phyloP scores from a whole-genome alignment of 768 basidiomycete genomes.

The Termitomyces heimii region DNA sequence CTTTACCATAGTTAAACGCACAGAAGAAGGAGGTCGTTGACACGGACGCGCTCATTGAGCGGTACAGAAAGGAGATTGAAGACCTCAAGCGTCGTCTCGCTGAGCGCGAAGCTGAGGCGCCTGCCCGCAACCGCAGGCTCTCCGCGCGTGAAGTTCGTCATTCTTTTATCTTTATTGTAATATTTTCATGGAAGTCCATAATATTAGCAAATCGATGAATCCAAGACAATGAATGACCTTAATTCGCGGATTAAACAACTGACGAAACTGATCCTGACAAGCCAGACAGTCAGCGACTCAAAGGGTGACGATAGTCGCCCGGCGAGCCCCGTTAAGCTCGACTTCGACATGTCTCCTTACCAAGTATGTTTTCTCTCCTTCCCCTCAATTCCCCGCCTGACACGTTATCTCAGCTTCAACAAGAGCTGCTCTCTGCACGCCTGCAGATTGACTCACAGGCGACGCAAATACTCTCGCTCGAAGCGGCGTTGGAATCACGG shows the following conservation, averaged over 20 bases:
- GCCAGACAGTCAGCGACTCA: constrained; percentile 70
- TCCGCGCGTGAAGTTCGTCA: constrained; percentile 43
- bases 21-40: constrained; percentile 93
- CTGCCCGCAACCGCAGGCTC: constrained; percentile 39
- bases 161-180: background rate
- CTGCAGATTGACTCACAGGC: constrained; percentile 76
- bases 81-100: constrained; percentile 71
- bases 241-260: constrained; percentile 76
- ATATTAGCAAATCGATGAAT: constrained; percentile 74
- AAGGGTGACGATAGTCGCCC: constrained; percentile 71
- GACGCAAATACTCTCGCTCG: constrained; percentile 78
- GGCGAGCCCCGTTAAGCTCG: constrained; percentile 79
- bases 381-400: background rate
- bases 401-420: constrained; percentile 55
- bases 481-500: constrained; percentile 67
- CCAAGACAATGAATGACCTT: constrained; percentile 78
- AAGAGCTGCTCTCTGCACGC: constrained; percentile 77
- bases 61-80: constrained; percentile 93
- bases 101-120: constrained; percentile 64
- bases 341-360: constrained; percentile 86
- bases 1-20: constrained; percentile 55
- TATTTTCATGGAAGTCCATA: background rate
- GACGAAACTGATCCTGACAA: constrained; percentile 81
- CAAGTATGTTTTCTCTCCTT: constrained; percentile 40
- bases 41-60: constrained; percentile 88